Base-by-base conservation (phyloP, 495 filamentous ascomycete species). In the Penicillium robsamsonii region DNA sequence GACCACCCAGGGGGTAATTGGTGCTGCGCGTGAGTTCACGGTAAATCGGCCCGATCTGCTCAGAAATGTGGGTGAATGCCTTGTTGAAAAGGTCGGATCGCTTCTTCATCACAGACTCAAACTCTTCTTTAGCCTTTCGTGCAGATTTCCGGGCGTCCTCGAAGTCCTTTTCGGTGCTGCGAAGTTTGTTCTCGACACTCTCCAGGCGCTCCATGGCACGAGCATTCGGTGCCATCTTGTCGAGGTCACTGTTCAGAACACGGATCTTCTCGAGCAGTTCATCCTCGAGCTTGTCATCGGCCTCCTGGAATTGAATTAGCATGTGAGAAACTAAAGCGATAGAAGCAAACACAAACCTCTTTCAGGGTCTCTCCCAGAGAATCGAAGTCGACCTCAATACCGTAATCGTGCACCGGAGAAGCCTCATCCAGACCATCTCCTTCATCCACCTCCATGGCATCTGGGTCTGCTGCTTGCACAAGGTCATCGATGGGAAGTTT, bases 161-260 rank as follows among this genome's bases (percentile, higher is more conserved):
- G 67, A 91, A 97, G 69, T 95, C 91, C 58, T 89, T 85, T 57
- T 96, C 91, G 3, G 91, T 95, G 46, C 84, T 79, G 55, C 90
- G 85, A 41, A 97, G 89, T 45, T 92, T 87, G 55, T 84, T 82
- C 67, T 93, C 86, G 17, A 96, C 91, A 5, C 80, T 87, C 64
- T 92, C 88, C 4, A 99, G 79, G n/a, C 92, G 88, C 59, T 97
- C 92, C 70, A 92, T 88, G 27, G 93, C 93, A 62, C 92, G 89
- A 81, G 96, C 92, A 69, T 99, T 97, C 25, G 93, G 93, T 55
- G 92, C 87, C 75, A 97, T 89, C 67, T 92, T 92, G 58, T 96
- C 91, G 31, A 99, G 83, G 63, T 96, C 90, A 49, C 75, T 73
- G 37, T 86, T 86, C 9, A 97, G 79, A 30, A 78, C 73, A 37